Evolutionary conservation across 2,329 filamentous ascomycete genomes (phyloP).

Genomic region (Cladophialophora yegresii): DNA sequence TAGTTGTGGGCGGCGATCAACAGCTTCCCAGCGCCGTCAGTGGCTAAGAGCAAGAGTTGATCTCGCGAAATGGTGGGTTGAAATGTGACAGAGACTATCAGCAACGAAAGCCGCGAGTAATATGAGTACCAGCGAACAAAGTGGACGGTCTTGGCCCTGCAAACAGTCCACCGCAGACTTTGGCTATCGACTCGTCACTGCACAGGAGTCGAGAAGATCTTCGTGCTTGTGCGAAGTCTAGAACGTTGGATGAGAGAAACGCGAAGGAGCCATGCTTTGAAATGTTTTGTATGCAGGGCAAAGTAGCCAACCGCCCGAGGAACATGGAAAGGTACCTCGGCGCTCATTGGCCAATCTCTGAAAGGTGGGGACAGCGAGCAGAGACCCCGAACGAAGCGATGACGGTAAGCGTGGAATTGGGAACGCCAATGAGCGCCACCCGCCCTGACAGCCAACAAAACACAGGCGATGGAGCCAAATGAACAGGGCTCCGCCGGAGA

Average conservation of each 20-base stretch:
- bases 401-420: constrained; percentile 24
- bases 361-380: neutral
- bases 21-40: neutral
- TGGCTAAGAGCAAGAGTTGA: constrained; percentile 7
- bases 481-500: constrained; percentile 7
- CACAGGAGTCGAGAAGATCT: constrained; percentile 9
- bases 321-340: constrained; percentile 9
- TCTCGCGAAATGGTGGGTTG: constrained; percentile 10
- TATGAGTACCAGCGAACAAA: constrained; percentile 6
- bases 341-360: neutral
- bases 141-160: neutral
- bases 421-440: constrained; percentile 17
- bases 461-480: neutral
- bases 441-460: constrained; percentile 15
- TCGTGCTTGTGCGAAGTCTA: constrained; percentile 12
- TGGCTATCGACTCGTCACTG: neutral
- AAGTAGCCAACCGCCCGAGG: constrained; percentile 10
- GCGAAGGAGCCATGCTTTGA: constrained; percentile 2
- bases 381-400: constrained; percentile 10
- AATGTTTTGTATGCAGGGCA: constrained; percentile 10
- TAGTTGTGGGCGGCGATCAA: constrained; percentile 16
- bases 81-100: constrained; percentile 1
- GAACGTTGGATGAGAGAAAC: neutral
- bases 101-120: constrained; percentile 1
- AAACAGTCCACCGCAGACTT: neutral